phyloP scores from a whole-genome alignment of 1,284 basidiomycete species.

The Ganoderma sinense region DNA sequence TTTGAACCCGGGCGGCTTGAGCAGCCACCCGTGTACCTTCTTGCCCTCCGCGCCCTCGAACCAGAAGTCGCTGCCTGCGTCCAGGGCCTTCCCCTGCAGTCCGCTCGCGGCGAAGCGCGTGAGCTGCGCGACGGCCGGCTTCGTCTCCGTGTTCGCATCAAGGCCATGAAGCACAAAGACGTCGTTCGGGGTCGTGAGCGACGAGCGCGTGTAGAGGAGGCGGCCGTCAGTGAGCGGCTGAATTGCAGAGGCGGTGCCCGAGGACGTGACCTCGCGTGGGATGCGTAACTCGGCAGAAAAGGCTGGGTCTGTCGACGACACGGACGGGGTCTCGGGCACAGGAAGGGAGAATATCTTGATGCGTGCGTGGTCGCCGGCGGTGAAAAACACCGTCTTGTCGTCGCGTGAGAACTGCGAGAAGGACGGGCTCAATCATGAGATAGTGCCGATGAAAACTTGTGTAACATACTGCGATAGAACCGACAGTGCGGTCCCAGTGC shows the following conservation, averaged over 20 bases:
- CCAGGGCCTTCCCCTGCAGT: conserved; percentile 65
- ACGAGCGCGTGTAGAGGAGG: conserved; percentile 73
- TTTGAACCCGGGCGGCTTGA: conserved; percentile 82
- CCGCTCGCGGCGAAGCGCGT: conserved; percentile 66
- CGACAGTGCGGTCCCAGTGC: conserved; percentile 85
- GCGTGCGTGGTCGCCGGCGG: conserved; percentile 78
- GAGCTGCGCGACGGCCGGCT: conserved; percentile 55
- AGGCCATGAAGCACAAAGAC: conserved; percentile 67
- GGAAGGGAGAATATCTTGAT: conserved; percentile 77
- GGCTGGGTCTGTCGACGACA: conserved; percentile 57
- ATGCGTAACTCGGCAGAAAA: conserved; percentile 55
- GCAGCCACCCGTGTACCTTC: conserved; percentile 82
- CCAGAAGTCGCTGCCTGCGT: conserved; percentile 80
- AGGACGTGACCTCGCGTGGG: conserved; percentile 66
- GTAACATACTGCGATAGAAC: conserved; percentile 58
- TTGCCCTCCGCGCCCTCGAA: conserved; percentile 81
- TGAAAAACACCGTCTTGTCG: conserved; percentile 74
- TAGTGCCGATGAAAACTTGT: neutral
- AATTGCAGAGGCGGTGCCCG: conserved; percentile 64
- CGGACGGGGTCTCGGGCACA: conserved; percentile 65
- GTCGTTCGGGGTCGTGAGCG: conserved; percentile 78
- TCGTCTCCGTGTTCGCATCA: conserved; percentile 19
- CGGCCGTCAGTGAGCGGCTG: conserved; percentile 66
- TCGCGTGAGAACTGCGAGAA: conserved; percentile 72
- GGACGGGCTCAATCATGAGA: neutral